These are phyloP conservation scores for Schwanniomyces pseudopolymorphus DNA, from an alignment of 805 yeast genomes.

Conservation along the genomic window DNA sequence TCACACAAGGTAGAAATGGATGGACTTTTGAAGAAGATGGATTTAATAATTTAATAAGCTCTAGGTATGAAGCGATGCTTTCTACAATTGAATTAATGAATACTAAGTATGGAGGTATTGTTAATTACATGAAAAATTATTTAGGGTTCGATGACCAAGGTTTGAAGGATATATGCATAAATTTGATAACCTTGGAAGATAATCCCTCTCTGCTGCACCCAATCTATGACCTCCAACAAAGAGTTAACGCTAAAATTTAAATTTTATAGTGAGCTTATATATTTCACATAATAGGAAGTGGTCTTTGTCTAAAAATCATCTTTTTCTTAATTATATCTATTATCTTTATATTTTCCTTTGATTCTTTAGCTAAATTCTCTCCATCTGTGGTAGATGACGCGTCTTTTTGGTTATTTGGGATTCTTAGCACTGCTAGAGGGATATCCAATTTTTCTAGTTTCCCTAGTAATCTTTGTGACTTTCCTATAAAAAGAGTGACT, in stretches of 20 bases:
- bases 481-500: slow-evolving; percentile 64
- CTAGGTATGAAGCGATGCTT: slow-evolving; percentile 70
- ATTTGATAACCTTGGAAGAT: slow-evolving; percentile 1
- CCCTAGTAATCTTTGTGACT: slow-evolving; percentile 69
- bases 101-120: slow-evolving; percentile 53
- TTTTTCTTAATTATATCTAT: slow-evolving; percentile 61
- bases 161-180: slow-evolving; percentile 21
- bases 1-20: slow-evolving; percentile 36
- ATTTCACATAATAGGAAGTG: slow-evolving; percentile 71
- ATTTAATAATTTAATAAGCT: slow-evolving; percentile 57
- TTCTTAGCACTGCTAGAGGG: slow-evolving; percentile 63
- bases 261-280: slow-evolving; percentile 4
- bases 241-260: slow-evolving; percentile 8
- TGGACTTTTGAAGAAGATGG: slow-evolving; percentile 52
- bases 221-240: neutral
- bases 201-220: neutral
- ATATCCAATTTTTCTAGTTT: slow-evolving; percentile 55
- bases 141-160: slow-evolving; percentile 50
- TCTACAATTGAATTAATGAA: slow-evolving; percentile 56
- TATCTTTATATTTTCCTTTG: slow-evolving; percentile 40
- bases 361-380: slow-evolving; percentile 11
- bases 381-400: neutral
- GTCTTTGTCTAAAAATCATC: slow-evolving; percentile 64
- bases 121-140: slow-evolving; percentile 42
- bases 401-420: slow-evolving; percentile 27